Evolutionary conservation across 2,329 filamentous ascomycete genomes (phyloP).

Genomic region (Talaromyces rugulosus): DNA sequence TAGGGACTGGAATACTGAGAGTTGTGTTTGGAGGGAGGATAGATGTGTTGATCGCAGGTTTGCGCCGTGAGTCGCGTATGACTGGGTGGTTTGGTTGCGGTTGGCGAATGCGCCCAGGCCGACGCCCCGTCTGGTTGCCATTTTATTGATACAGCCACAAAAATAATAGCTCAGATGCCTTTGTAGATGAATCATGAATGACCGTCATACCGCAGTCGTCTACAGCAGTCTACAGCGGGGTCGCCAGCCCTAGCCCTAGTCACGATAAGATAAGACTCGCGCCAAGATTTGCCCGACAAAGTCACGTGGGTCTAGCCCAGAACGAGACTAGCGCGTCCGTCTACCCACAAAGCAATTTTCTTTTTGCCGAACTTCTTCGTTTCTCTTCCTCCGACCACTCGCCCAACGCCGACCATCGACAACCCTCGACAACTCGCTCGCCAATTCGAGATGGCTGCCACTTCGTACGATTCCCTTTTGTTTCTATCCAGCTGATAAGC

Average conservation of each 20-base stretch:
- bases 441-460: constrained; percentile 53
- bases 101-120: constrained; percentile 88
- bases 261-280: constrained; percentile 16
- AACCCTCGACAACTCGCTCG: constrained; percentile 37
- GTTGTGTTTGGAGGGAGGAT: constrained; percentile 82
- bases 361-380: constrained; percentile 19
- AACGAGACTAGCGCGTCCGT: constrained; percentile 21
- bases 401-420: constrained; percentile 32
- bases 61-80: constrained; percentile 86
- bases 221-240: not conserved
- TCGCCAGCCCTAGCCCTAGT: constrained; percentile 21
- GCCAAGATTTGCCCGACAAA: constrained; percentile 1
- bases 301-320: constrained; percentile 8
- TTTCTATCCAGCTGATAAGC: constrained; percentile 36
- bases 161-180: not conserved
- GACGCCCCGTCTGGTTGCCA: constrained; percentile 59
- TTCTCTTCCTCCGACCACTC: constrained; percentile 24
- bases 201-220: constrained; percentile 13
- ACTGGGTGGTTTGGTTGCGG: constrained; percentile 75
- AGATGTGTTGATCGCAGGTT: constrained; percentile 81
- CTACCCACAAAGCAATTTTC: constrained; percentile 34
- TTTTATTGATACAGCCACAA: constrained; percentile 16
- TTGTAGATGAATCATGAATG: not conserved
- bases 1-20: constrained; percentile 91
- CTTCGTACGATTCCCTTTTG: constrained; percentile 53